Evolutionary conservation across 169 alveolate genomes (phyloP).

Genomic region (Cystoisospora suis): DNA sequence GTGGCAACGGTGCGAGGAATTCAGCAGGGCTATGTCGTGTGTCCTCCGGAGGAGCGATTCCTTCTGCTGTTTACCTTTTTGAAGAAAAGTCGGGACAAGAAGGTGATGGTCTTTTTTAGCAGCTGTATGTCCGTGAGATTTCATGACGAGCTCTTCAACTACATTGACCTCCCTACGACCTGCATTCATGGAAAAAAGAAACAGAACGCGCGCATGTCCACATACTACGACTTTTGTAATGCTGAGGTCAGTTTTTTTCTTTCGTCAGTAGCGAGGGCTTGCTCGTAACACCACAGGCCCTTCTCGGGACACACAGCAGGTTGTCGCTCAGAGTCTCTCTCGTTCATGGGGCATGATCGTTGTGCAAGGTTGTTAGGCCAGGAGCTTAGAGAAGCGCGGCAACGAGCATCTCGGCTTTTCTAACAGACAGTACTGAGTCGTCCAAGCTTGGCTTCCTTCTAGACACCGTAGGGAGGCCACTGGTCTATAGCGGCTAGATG

Average conservation of each 20-base stretch:
- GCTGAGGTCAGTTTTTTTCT: constrained; percentile 77
- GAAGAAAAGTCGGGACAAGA: constrained; percentile 91
- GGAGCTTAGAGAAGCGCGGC: too few species aligned
- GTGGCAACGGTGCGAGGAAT: constrained; percentile 94
- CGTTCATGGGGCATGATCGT: too few species aligned
- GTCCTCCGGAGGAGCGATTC: constrained; percentile 96
- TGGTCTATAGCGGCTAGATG: too few species aligned
- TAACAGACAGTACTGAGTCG: too few species aligned
- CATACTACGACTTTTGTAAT: constrained; percentile 94
- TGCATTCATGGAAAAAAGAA: constrained; percentile 98
- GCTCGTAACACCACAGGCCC: too few species aligned
- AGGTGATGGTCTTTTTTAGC: constrained; percentile 96
- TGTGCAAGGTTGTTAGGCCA: too few species aligned
- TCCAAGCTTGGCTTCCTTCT: too few species aligned
- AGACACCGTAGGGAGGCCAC: too few species aligned
- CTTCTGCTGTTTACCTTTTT: constrained; percentile 95
- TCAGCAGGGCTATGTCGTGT: constrained; percentile 97
- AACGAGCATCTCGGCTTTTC: too few species aligned
- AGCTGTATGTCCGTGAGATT: constrained; percentile 97
- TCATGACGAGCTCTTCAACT: constrained; percentile 96
- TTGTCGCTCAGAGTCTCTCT: too few species aligned
- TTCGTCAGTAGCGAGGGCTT: background rate
- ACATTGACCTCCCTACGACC: constrained; percentile 95
- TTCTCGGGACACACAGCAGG: too few species aligned
- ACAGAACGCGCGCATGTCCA: constrained; percentile 93